Conservation (phyloP, 495 filamentous ascomycete species). For the Penicillium dipodomyicola region DNA sequence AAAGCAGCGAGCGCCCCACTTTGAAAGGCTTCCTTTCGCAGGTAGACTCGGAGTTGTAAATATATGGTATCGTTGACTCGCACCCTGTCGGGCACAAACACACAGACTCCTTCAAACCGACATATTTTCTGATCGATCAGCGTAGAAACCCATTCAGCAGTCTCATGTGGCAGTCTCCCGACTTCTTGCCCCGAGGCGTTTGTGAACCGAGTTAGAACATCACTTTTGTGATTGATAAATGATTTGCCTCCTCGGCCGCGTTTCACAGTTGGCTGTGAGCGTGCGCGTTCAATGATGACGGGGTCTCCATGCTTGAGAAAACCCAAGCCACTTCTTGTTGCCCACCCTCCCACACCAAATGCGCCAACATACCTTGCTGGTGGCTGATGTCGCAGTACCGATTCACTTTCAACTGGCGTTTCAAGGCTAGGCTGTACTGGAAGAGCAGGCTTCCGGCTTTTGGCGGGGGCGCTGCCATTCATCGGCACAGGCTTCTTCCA, state of each 20-base stretch:
- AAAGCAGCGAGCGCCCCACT: slow-evolving; percentile 53
- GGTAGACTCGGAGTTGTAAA: slow-evolving; percentile 76
- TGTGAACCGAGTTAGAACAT: slow-evolving; percentile 93
- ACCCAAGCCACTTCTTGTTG: slow-evolving; percentile 76
- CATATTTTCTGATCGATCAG: slow-evolving; percentile 91
- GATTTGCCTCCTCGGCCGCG: slow-evolving; percentile 48
- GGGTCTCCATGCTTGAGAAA: slow-evolving; percentile 73
- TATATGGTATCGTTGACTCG: slow-evolving; percentile 92
- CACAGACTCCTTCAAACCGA: slow-evolving; percentile 79
- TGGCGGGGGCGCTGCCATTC: slow-evolving; percentile 9
- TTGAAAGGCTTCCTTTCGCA: slow-evolving; percentile 72
- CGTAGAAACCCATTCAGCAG: slow-evolving; percentile 89
- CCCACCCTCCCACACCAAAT: slow-evolving; percentile 89
- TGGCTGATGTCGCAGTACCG: slow-evolving; percentile 48
- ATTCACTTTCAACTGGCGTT: slow-evolving; percentile 8
- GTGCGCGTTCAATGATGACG: slow-evolving; percentile 84
- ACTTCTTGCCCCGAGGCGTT: slow-evolving; percentile 77
- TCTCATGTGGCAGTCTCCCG: slow-evolving; percentile 84
- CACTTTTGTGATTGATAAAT: slow-evolving; percentile 58
- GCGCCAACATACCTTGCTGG: slow-evolving; percentile 78
- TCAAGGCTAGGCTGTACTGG: slow-evolving; percentile 2
- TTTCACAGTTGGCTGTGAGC: slow-evolving; percentile 60
- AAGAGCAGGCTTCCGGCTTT: slow-evolving; percentile 13
- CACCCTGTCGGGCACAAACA: slow-evolving; percentile 82
- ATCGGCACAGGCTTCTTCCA: slow-evolving; percentile 59